Conservation (phyloP, 495 filamentous ascomycete species). For the Parachaetomium inaequale region DNA sequence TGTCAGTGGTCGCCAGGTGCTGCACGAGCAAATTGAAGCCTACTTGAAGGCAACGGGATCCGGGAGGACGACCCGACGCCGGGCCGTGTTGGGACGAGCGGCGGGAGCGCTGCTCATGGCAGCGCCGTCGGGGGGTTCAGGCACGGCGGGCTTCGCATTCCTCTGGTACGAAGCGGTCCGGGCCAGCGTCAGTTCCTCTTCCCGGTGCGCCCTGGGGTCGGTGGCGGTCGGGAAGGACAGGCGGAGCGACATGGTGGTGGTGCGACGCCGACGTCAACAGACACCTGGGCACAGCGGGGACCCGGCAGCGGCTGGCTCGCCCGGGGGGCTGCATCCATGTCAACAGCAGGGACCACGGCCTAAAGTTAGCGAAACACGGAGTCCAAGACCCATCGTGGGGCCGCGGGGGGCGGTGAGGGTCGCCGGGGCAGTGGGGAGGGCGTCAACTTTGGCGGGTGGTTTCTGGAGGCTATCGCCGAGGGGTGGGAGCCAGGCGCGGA, state of each 20-base stretch:
- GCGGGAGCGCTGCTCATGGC: slow-evolving; percentile 15
- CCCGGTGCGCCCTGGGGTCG: slow-evolving; percentile 29
- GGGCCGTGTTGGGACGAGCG: slow-evolving; percentile 24
- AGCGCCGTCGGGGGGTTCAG: slow-evolving; percentile 19
- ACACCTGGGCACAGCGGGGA: not conserved
- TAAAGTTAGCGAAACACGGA: not conserved
- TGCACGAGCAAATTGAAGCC: not conserved
- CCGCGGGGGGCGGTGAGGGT: slow-evolving; percentile 1
- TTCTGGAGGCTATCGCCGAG: not conserved
- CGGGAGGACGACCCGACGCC: slow-evolving; percentile 60
- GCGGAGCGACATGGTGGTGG: slow-evolving; percentile 28
- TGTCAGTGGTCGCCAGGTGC: not conserved
- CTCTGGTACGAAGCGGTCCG: slow-evolving; percentile 24
- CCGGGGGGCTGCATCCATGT: slow-evolving; percentile 9
- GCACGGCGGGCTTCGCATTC: slow-evolving; percentile 14
- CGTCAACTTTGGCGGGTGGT: not conserved
- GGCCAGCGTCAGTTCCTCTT: slow-evolving; percentile 33
- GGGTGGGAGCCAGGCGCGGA: not conserved
- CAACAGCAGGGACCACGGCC: slow-evolving; percentile 4
- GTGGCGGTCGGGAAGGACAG: slow-evolving; percentile 25
- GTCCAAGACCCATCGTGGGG: slow-evolving; percentile 15
- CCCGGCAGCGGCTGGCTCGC: slow-evolving; percentile 7
- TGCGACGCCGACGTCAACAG: slow-evolving; percentile 12
- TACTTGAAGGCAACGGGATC: slow-evolving; percentile 69
- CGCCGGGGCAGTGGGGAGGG: not conserved